Percentiles rank a stretch among this genome's conserved stretches.
Evolutionary conservation across 2,329 filamentous ascomycete species (phyloP).

Genomic region (Ceratocystis colombiana): DNA sequence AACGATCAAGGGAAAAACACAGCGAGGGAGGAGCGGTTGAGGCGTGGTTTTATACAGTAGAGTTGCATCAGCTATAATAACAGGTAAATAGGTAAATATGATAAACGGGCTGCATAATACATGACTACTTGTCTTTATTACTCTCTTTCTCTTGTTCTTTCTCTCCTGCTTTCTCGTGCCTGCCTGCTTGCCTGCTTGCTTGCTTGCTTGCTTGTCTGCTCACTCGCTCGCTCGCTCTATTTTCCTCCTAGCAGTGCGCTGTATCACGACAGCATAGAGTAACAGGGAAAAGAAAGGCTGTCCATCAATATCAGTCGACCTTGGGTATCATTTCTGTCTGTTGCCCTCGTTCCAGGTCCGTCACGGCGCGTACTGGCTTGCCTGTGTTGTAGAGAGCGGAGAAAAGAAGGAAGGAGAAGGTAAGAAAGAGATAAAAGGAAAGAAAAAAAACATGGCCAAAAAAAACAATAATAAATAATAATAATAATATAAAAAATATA

Average conservation of each 20-base stretch:
- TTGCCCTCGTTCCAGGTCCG: no score
- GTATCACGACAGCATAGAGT: constrained; percentile 4
- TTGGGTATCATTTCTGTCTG: no score
- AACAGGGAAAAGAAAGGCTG: background rate
- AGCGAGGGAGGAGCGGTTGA: background rate
- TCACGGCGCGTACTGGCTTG: background rate
- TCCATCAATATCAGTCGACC: no score
- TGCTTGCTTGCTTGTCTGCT: no score
- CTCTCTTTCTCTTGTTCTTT: background rate
- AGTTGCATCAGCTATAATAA: background rate
- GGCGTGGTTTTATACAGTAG: background rate
- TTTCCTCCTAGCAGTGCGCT: no score
- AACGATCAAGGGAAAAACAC: background rate
- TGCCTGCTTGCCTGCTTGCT: no score
- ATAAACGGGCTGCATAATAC: background rate
- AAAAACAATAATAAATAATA: background rate
- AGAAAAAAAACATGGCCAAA: background rate
- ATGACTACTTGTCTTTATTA: background rate
- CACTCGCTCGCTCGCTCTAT: no score
- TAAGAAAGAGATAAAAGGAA: background rate
- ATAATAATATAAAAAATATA: background rate
- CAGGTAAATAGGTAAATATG: background rate
- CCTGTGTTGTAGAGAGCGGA: background rate
- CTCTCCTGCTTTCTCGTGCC: no score
- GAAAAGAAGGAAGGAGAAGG: background rate